These are phyloP conservation scores for Monilinia vaccinii-corymbosi DNA, from an alignment of 2,329 filamentous ascomycete genomes.

Conservation along the genomic window DNA sequence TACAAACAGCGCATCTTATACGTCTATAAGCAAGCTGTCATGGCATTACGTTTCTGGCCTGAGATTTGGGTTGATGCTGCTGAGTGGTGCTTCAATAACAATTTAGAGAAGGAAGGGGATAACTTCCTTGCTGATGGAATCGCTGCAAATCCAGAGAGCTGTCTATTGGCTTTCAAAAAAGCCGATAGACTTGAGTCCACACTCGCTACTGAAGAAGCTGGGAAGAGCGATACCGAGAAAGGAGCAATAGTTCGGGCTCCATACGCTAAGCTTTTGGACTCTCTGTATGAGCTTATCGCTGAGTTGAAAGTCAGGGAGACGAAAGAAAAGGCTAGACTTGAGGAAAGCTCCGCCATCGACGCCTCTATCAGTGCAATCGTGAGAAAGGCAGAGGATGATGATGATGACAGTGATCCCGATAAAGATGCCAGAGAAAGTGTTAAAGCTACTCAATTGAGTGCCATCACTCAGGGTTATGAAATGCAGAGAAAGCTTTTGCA, in stretches of 20 bases:
- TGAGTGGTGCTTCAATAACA: slow-evolving; percentile 82
- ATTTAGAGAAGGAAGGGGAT: slow-evolving; percentile 53
- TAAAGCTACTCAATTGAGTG: slow-evolving; percentile 51
- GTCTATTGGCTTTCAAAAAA: slow-evolving; percentile 78
- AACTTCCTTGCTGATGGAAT: slow-evolving; percentile 73
- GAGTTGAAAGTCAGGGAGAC: slow-evolving; percentile 58
- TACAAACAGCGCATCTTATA: slow-evolving; percentile 77
- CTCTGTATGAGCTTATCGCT: slow-evolving; percentile 78
- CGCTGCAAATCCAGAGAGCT: slow-evolving; percentile 86
- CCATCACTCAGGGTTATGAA: slow-evolving; percentile 57
- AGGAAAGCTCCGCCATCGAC: slow-evolving; percentile 37
- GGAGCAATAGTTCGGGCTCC: slow-evolving; percentile 63
- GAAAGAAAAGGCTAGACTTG: slow-evolving; percentile 46
- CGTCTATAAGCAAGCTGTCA: slow-evolving; percentile 86
- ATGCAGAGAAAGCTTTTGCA: slow-evolving; percentile 69
- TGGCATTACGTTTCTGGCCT: slow-evolving; percentile 90
- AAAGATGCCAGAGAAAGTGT: slow-evolving; percentile 34
- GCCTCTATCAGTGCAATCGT: slow-evolving; percentile 32
- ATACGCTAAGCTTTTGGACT: slow-evolving; percentile 73
- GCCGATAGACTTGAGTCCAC: slow-evolving; percentile 80
- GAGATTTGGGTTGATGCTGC: slow-evolving; percentile 94
- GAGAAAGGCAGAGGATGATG: slow-evolving; percentile 42
- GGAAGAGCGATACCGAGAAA: slow-evolving; percentile 53
- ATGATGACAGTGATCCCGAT: slow-evolving; percentile 32
- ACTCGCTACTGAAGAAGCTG: slow-evolving; percentile 66